phyloP scores from a whole-genome alignment of 768 basidiomycete species.

The Trametes villosa region DNA sequence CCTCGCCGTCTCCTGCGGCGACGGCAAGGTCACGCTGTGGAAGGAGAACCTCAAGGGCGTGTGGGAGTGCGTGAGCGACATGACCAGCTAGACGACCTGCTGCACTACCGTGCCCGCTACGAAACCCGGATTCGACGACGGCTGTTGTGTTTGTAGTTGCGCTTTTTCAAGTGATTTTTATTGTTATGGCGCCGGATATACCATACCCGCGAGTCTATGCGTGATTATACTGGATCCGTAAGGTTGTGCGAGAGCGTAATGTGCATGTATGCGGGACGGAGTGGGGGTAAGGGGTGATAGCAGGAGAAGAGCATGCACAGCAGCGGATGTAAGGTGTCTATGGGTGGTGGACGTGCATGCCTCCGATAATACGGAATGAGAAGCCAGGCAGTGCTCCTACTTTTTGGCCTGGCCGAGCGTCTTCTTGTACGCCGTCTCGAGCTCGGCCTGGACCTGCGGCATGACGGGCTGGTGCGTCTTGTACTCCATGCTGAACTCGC shows the following conservation, averaged over 20 bases:
- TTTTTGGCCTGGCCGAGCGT: conserved; percentile 71
- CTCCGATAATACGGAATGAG: neutral
- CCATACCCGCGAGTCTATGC: conserved; percentile 4
- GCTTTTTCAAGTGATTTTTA: neutral
- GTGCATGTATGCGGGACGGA: neutral
- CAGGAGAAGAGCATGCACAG: neutral
- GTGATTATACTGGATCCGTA: conserved; percentile 19
- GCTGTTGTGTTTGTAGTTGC: neutral
- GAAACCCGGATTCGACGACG: too few relatives aligned
- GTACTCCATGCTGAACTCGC: conserved; percentile 82
- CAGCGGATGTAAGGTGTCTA: neutral
- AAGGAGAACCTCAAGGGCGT: conserved; percentile 95
- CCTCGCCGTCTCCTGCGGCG: conserved; percentile 94
- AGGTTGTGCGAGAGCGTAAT: conserved; percentile 5
- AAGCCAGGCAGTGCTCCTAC: conserved; percentile 46
- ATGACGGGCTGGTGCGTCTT: conserved; percentile 87
- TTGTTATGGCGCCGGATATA: conserved; percentile 3
- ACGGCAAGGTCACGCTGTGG: conserved; percentile 98
- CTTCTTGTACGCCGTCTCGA: conserved; percentile 86
- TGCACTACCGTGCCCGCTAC: too few relatives aligned
- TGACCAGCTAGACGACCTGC: conserved; percentile 79
- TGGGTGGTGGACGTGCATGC: neutral
- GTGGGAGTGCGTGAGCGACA: conserved; percentile 97
- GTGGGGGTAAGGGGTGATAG: neutral
- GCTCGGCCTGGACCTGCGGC: conserved; percentile 84